Percentiles rank a stretch among this genome's conserved stretches.
These are phyloP conservation scores for Globisporangium solare DNA, from an alignment of 352 stramenopile genomes.

Conservation along the genomic window DNA sequence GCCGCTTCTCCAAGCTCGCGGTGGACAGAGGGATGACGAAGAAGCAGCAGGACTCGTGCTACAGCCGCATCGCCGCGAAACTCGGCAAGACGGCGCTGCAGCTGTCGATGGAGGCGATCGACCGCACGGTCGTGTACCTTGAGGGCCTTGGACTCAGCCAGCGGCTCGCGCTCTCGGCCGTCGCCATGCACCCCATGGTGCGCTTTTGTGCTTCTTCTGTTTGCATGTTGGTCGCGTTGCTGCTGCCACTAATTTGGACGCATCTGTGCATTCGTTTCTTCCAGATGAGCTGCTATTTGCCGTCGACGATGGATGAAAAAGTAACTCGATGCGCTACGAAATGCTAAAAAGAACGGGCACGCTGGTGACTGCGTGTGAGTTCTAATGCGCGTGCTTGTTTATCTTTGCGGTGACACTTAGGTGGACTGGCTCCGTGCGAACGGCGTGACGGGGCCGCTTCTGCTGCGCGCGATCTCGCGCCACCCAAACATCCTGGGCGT, in stretches of 20 bases:
- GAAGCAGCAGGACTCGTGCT: conserved; percentile 20
- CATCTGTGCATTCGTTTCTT: neutral
- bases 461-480: conserved; percentile 27
- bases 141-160: conserved; percentile 24
- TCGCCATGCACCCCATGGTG: conserved; percentile 35
- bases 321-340: conserved; percentile 10
- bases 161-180: conserved; percentile 22
- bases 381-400: too few species aligned
- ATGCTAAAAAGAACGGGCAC: too few species aligned
- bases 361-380: too few species aligned
- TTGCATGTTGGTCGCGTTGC: neutral
- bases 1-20: neutral
- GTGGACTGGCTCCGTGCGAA: conserved; percentile 27
- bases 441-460: conserved; percentile 25
- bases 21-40: conserved; percentile 4
- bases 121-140: conserved; percentile 28
- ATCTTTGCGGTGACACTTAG: conserved; percentile 4
- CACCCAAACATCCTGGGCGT: conserved; percentile 37
- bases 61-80: conserved; percentile 39
- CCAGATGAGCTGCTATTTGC: conserved; percentile 27
- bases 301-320: conserved; percentile 34
- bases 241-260: neutral
- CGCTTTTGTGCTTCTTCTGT: neutral
- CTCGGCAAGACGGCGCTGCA: conserved; percentile 8
- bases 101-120: conserved; percentile 21